Evolutionary conservation across 2,329 filamentous ascomycete species (phyloP).

Genomic region (Fusarium sp.): DNA sequence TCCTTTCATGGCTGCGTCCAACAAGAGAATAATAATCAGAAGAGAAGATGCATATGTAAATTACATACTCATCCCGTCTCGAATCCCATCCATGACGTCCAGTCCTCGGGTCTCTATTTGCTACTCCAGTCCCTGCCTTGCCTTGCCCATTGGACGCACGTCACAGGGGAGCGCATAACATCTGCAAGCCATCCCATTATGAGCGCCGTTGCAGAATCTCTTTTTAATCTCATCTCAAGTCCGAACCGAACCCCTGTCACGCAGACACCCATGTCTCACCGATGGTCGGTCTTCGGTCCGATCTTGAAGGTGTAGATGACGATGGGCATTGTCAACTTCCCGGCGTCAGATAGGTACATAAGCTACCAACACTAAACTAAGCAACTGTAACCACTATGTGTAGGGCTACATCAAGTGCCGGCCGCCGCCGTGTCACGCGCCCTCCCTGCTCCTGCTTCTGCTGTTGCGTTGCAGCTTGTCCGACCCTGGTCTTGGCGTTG

Average conservation of each 20-base stretch:
- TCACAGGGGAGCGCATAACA: background rate
- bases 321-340: conserved; percentile 22
- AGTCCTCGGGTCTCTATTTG: background rate
- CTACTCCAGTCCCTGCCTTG: background rate
- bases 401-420: background rate
- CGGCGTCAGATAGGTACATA: conserved; percentile 5
- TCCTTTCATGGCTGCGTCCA: conserved; percentile 5
- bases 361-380: background rate
- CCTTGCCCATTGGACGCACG: background rate
- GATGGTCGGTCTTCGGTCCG: conserved; percentile 27
- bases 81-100: background rate
- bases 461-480: background rate
- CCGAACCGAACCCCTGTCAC: background rate
- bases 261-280: conserved; percentile 21
- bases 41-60: background rate
- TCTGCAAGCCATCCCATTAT: background rate
- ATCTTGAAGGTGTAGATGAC: conserved; percentile 28
- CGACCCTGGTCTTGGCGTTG: background rate
- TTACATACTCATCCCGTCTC: background rate
- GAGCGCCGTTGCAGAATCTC: background rate
- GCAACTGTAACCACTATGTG: background rate
- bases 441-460: background rate
- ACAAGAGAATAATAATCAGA: background rate
- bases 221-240: background rate
- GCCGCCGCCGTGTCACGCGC: background rate